Evolutionary conservation across 202 grass and related monocot genomes (phyloP).

Genomic region (Brachypodium distachyon): DNA sequence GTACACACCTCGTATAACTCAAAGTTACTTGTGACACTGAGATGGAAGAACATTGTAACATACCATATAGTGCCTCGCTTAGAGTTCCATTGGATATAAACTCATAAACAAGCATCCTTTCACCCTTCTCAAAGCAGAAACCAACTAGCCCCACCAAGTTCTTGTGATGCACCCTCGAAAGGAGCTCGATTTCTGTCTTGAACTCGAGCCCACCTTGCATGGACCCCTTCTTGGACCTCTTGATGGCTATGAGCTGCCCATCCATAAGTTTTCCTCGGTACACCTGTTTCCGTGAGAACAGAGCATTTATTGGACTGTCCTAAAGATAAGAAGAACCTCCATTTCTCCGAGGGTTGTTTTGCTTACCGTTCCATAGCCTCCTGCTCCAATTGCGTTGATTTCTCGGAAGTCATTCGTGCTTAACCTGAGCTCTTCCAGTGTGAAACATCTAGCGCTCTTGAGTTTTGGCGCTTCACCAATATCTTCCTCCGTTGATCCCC

Average conservation of each 20-base stretch:
- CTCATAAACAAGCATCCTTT: constrained; percentile 84
- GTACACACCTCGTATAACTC: background rate
- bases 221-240: constrained; percentile 74
- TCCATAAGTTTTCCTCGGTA: constrained; percentile 70
- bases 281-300: constrained; percentile 30
- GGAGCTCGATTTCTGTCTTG: constrained; percentile 87
- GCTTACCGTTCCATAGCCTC: constrained; percentile 74
- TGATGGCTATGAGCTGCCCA: constrained; percentile 68
- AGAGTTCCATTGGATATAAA: constrained; percentile 78
- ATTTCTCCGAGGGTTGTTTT: background rate
- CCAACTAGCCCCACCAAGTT: constrained; percentile 77
- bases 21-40: background rate
- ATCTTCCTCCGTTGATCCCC: constrained; percentile 55
- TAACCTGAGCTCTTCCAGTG: constrained; percentile 68
- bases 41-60: background rate
- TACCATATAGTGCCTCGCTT: constrained; percentile 68
- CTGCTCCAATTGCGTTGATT: constrained; percentile 72
- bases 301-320: constrained; percentile 1
- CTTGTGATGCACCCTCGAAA: constrained; percentile 88
- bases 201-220: constrained; percentile 91
- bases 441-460: constrained; percentile 49
- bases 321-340: background rate
- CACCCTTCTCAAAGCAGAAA: constrained; percentile 85
- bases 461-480: constrained; percentile 61
- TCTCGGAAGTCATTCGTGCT: constrained; percentile 59